Evolutionary conservation across 805 yeast species (phyloP).

Genomic region (Monosporozyma yasuniensis): DNA sequence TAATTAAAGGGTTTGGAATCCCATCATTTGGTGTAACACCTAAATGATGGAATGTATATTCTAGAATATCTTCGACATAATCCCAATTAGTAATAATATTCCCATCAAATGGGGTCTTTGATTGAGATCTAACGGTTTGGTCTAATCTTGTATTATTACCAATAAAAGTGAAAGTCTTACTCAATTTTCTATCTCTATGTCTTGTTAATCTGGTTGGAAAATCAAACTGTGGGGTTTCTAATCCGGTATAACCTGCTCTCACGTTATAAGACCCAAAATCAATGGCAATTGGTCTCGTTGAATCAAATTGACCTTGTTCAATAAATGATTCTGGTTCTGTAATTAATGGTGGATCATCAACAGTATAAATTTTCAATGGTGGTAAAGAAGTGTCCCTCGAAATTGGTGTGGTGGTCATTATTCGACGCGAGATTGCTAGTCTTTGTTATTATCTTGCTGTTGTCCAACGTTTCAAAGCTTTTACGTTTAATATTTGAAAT

Average conservation of each 20-base stretch:
- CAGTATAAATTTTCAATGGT: constrained; percentile 20
- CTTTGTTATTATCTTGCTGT: too few species aligned
- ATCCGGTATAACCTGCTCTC: constrained; percentile 50
- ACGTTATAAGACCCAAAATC: constrained; percentile 69
- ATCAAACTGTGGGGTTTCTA: constrained; percentile 42
- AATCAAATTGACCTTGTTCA: constrained; percentile 21
- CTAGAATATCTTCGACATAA: constrained; percentile 68
- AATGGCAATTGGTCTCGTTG: constrained; percentile 63
- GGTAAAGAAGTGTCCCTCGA: constrained; percentile 24
- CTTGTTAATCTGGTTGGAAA: constrained; percentile 66
- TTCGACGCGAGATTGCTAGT: too few species aligned
- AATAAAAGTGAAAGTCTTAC: constrained; percentile 53
- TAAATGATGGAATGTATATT: constrained; percentile 72
- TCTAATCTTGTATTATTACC: constrained; percentile 81
- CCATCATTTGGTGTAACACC: constrained; percentile 48
- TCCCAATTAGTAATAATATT: constrained; percentile 89
- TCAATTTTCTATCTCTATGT: constrained; percentile 68
- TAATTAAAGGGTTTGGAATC: constrained; percentile 68
- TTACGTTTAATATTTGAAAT: too few species aligned
- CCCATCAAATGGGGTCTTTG: constrained; percentile 81
- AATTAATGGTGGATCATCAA: constrained; percentile 26
- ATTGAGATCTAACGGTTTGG: constrained; percentile 53
- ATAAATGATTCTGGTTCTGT: constrained; percentile 28
- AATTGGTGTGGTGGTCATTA: constrained; percentile 2
- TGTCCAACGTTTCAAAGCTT: too few species aligned